Conservation (phyloP, 306 rosid genomes). For the Lathyrus oleraceus region DNA sequence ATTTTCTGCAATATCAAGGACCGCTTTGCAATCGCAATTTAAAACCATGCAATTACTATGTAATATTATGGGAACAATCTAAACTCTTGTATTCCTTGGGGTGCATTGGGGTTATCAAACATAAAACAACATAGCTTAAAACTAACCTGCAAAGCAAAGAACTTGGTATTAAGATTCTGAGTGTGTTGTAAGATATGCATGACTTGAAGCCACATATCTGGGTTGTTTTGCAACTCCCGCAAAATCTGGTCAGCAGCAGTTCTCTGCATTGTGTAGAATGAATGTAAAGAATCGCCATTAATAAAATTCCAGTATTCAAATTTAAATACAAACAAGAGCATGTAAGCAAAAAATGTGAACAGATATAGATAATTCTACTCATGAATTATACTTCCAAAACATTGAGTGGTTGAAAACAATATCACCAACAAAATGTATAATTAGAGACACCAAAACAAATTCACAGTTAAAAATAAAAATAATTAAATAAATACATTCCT, state of each 20-base stretch:
- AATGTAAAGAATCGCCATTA: background rate
- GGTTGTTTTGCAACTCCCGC: constrained; percentile 89
- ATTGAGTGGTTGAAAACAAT: background rate
- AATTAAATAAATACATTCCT: background rate
- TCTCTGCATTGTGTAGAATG: constrained; percentile 53
- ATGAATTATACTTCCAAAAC: background rate
- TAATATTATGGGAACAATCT: background rate
- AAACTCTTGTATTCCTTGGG: background rate
- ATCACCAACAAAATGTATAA: background rate
- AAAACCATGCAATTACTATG: background rate
- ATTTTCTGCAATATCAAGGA: background rate
- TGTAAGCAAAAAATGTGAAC: background rate
- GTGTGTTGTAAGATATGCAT: constrained; percentile 90
- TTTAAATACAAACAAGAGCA: background rate
- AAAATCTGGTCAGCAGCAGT: constrained; percentile 88
- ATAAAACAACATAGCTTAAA: background rate
- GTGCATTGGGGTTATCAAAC: background rate
- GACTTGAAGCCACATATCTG: constrained; percentile 97
- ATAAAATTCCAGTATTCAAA: background rate
- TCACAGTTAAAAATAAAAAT: background rate
- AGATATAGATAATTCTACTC: background rate
- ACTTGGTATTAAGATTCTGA: constrained; percentile 82
- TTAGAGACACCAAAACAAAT: background rate
- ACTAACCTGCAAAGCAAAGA: constrained; percentile 96
- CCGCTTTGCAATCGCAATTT: background rate